These are phyloP conservation scores for Iberis amara DNA, from an alignment of 441 rosid genomes.

Conservation along the genomic window DNA sequence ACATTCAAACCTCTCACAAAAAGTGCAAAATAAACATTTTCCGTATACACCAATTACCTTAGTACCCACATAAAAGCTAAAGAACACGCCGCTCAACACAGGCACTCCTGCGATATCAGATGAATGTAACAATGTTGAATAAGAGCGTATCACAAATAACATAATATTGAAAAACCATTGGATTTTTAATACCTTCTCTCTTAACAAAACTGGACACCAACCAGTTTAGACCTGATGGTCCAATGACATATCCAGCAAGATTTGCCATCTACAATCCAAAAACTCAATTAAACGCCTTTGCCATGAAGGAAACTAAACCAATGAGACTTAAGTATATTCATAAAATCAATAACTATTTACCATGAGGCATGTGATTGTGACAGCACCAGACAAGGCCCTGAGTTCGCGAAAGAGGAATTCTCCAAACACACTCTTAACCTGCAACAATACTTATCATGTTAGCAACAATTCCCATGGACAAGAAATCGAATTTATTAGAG, in stretches of 20 bases:
- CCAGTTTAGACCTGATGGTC: slow-evolving; percentile 80
- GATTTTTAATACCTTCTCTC: slow-evolving; percentile 48
- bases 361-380: slow-evolving; percentile 91
- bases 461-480: no score
- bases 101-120: slow-evolving; percentile 48
- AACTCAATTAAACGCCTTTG: slow-evolving; percentile 2
- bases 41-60: slow-evolving; percentile 49
- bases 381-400: slow-evolving; percentile 69
- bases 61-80: slow-evolving; percentile 66
- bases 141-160: neutral
- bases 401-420: slow-evolving; percentile 58
- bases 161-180: neutral
- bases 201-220: slow-evolving; percentile 55
- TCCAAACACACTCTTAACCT: slow-evolving; percentile 61
- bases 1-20: neutral
- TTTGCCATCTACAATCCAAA: slow-evolving; percentile 63
- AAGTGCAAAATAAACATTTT: no score
- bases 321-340: no score
- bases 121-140: slow-evolving; percentile 5
- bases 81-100: slow-evolving; percentile 51
- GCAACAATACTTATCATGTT: slow-evolving; percentile 21
- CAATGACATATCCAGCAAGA: slow-evolving; percentile 88
- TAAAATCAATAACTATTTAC: slow-evolving; percentile 46
- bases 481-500: no score
- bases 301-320: slow-evolving; percentile 1